phyloP scores from a whole-genome alignment of 2,329 filamentous ascomycete genomes.

The Fusarium sublunatum region DNA sequence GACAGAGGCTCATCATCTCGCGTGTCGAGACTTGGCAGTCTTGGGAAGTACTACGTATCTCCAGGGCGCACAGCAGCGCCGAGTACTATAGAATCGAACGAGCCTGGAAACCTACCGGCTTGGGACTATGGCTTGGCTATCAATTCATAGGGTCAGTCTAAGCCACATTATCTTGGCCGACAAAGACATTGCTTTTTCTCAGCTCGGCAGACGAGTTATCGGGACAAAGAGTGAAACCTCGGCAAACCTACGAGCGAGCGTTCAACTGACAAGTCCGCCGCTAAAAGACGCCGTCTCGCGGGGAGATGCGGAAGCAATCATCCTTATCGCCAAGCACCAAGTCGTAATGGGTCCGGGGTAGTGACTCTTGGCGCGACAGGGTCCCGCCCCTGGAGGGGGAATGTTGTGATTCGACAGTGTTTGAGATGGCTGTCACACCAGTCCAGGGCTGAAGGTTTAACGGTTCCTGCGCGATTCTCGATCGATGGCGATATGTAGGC shows the following conservation, averaged over 20 bases:
- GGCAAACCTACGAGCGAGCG: neutral
- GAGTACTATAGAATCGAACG: neutral
- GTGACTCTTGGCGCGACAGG: neutral
- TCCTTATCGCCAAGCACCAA: neutral
- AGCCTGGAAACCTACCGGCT: too few species aligned
- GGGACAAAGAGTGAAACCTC: neutral
- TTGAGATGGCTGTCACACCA: neutral
- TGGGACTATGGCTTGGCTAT: too few species aligned
- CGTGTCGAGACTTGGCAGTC: neutral
- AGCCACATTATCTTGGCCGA: too few species aligned
- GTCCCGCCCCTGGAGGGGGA: neutral
- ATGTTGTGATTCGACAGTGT: neutral
- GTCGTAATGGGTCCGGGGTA: constrained; percentile 1
- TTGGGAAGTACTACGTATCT: neutral
- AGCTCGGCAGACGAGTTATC: neutral
- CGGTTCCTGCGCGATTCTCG: neutral
- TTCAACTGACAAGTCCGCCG: neutral
- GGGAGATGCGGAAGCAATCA: neutral
- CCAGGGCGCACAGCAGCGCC: neutral
- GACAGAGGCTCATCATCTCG: neutral
- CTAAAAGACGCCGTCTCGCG: neutral
- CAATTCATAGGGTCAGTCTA: too few species aligned
- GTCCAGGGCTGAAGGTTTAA: neutral
- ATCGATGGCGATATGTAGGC: neutral
- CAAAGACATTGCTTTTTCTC: neutral